Base-by-base conservation (phyloP, 805 yeast species). In the Pichia ethanolica region DNA sequence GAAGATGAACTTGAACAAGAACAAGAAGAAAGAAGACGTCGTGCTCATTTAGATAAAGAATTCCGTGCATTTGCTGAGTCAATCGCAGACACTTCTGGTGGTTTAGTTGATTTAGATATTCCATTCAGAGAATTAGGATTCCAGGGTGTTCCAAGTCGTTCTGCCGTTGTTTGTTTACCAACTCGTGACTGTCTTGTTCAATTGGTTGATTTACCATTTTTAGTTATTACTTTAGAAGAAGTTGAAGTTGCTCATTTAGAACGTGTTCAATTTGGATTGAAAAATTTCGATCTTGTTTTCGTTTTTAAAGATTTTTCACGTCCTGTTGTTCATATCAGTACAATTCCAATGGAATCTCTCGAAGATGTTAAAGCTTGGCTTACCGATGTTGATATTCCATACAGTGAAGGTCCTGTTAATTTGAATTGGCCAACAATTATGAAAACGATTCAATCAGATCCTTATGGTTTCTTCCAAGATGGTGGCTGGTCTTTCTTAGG, bases 1-100 rank as follows among this genome's bases (percentile, higher is more conserved):
- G 99, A 93, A 67, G 99, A 93, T 67, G 99, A 93, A 70, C 74
- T 93, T 56, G 98, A 93, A 69, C 97, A 91, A 69, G 99, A 93
- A 71, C 97, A 91, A 70, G 98, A 93, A 67, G 99, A 93, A 71
- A 83, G 97, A 71, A 78, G 91, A 68, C 79, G 97, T 69, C 86
- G 95, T 60, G 86, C 87, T 27, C 79, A 88, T 37, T 78, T 93
- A 60, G 97, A 93, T 70, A 88, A 86, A 66, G 98, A 93, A 68
- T 93, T 90, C 71, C 83, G 82, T 67, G 74, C 77, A 43, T 93
- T 89, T 71, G 91, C 91, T 20, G 97, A 93, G 68, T 79, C 83
- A 53, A 90, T 93, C 56, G 83, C 96, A 12, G 97, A 89, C 55
- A 85, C 93, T 0, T 82, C 96, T 0, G 79, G 81, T 60, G 95